Evolutionary conservation across 1,284 basidiomycete genomes (phyloP).

Genomic region (Hypsizygus ulmarius): DNA sequence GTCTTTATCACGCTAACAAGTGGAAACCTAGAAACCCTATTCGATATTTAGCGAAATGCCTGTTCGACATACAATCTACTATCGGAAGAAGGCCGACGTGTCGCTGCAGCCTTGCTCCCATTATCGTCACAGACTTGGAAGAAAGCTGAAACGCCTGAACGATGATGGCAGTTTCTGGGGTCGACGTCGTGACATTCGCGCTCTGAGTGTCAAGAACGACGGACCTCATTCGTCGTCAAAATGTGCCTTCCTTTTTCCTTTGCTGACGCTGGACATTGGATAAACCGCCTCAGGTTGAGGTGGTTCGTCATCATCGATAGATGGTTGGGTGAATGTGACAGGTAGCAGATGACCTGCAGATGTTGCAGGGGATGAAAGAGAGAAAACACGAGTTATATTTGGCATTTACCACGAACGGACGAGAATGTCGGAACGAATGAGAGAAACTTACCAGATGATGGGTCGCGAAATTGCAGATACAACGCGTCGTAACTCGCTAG

Average conservation of each 20-base stretch:
- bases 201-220: not conserved
- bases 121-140: constrained; percentile 48
- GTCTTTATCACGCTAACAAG: not conserved
- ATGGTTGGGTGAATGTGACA: constrained; percentile 25
- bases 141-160: constrained; percentile 25
- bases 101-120: constrained; percentile 87
- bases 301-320: constrained; percentile 26
- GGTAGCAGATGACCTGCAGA: constrained; percentile 31
- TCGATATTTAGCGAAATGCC: constrained; percentile 71
- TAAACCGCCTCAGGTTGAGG: constrained; percentile 20
- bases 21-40: not conserved
- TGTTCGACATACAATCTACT: constrained; percentile 94
- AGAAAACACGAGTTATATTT: constrained; percentile 16
- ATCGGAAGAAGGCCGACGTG: constrained; percentile 87
- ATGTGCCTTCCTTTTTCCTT: constrained; percentile 41
- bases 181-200: not conserved
- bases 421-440: constrained; percentile 6
- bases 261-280: constrained; percentile 22
- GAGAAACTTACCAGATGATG: constrained; percentile 47
- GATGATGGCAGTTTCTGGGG: not conserved
- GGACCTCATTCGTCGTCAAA: constrained; percentile 17
- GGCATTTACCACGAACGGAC: constrained; percentile 13
- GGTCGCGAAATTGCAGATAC: constrained; percentile 63
- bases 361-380: constrained; percentile 8
- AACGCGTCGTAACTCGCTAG: constrained; percentile 62